Conservation (phyloP, 140 eudicot species). For the Stevia rebaudiana region DNA sequence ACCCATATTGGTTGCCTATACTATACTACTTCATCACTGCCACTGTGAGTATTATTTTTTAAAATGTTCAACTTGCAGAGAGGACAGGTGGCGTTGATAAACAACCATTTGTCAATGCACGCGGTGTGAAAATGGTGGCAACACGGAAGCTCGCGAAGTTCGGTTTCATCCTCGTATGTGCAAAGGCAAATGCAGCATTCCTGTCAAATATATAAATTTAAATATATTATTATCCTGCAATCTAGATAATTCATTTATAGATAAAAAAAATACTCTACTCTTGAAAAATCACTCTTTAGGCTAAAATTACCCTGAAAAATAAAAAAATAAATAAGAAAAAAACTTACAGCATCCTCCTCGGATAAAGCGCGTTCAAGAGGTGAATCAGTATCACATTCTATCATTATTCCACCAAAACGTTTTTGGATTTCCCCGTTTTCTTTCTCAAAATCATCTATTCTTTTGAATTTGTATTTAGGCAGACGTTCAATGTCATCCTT, state of each 20-base stretch:
- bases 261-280: background rate
- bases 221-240: background rate
- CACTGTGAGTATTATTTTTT: constrained; percentile 66
- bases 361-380: constrained; percentile 80
- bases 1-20: constrained; percentile 29
- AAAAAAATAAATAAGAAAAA: background rate
- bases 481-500: constrained; percentile 83
- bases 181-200: constrained; percentile 94
- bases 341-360: constrained; percentile 86
- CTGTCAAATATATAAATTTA: constrained; percentile 29
- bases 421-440: constrained; percentile 83
- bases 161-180: constrained; percentile 76
- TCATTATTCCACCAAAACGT: constrained; percentile 88
- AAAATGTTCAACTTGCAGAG: constrained; percentile 90
- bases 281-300: too few relatives aligned
- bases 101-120: constrained; percentile 94
- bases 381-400: constrained; percentile 74
- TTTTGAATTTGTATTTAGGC: constrained; percentile 63
- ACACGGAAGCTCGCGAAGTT: constrained; percentile 94
- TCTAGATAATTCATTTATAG: background rate
- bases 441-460: constrained; percentile 73
- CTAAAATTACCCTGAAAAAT: too few relatives aligned
- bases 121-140: constrained; percentile 83
- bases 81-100: constrained; percentile 84
- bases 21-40: constrained; percentile 86